Base-by-base conservation (phyloP, 2,329 filamentous ascomycete species). In the Cytospora mali region DNA sequence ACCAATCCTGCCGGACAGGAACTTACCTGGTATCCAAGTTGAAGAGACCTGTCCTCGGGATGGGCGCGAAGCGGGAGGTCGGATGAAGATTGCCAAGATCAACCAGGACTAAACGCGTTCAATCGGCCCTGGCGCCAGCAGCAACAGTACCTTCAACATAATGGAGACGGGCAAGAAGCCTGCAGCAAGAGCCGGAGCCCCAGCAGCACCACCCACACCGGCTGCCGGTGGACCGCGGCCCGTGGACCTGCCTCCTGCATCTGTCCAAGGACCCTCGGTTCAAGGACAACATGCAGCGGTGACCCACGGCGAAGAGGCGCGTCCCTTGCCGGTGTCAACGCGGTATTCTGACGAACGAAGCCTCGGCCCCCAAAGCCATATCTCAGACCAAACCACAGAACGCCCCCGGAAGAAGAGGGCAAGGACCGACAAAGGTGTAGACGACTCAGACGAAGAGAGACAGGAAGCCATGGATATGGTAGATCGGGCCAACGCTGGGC, bases 311-410 rank as follows among this genome's bases (percentile, higher is more conserved):
- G 28, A 35, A 27, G 58, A 31, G 35, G 50, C 16, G 57, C 50
- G n/a, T 42, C 46, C 42, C 73, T 77, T 49, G 68, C 68, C 2
- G 66, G 69, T 11, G 69, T 65, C 21, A 67, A 69, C 29, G 31
- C 59, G 29, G 29, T 31, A 16, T n/a, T 13, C 48, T 29, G 48
- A 52, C 23, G 48, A 29, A 21, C 23, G 28, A 25, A 29, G 56
- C 33, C 10, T 14, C 56, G 31, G 31, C 27, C 25, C 27, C 10
- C 29, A 28, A 25, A 39, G 23, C 11, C 48, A 39, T 25, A 29
- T 46, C 2, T 16, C 58, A 42, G 16, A 16, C 35, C 13, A 25
- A 18, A 39, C 28, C 21, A 23, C 11, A 6, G 2, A 54, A 27
- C 23, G 28, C 16, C 27, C 39, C 6, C 50, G 28, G 23, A 54